phyloP scores from a whole-genome alignment of 768 basidiomycete species.

The Imleria badia region DNA sequence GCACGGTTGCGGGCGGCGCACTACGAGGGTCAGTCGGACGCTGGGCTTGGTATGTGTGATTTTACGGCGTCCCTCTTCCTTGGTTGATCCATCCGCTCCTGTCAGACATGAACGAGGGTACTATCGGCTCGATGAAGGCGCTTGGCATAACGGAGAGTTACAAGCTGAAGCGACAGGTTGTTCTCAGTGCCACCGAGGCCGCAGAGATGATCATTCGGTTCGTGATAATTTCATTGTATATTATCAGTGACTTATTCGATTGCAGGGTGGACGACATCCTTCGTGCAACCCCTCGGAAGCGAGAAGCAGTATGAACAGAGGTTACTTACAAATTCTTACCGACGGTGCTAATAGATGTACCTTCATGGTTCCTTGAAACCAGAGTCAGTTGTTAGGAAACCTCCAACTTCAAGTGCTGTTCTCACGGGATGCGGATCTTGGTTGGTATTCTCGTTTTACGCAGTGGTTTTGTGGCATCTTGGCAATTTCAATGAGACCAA shows the following conservation, averaged over 20 bases:
- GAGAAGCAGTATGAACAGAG: constrained; percentile 65
- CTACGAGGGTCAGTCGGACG: constrained; percentile 82
- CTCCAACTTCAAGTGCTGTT: too few relatives aligned
- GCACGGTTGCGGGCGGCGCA: constrained; percentile 88
- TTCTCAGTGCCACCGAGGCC: constrained; percentile 92
- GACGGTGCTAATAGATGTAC: constrained; percentile 2
- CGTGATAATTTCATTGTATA: constrained; percentile 19
- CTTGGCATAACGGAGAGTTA: constrained; percentile 95
- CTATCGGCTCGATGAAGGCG: constrained; percentile 82
- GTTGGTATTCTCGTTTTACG: background rate
- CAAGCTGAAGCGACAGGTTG: constrained; percentile 95
- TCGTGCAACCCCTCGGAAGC: constrained; percentile 77
- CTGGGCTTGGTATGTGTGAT: constrained; percentile 75
- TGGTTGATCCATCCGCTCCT: background rate
- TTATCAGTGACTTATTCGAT: constrained; percentile 2
- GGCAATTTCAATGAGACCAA: background rate
- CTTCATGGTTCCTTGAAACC: background rate
- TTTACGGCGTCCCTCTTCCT: background rate
- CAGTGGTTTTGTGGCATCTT: background rate
- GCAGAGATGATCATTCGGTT: constrained; percentile 98
- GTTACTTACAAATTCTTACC: background rate
- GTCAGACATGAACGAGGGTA: constrained; percentile 85
- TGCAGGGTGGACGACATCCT: constrained; percentile 89
- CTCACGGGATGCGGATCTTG: background rate
- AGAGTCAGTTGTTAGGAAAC: background rate